Conservation (phyloP, 1,139 yeast genomes). For the Blastobotrys buckinghamii region DNA sequence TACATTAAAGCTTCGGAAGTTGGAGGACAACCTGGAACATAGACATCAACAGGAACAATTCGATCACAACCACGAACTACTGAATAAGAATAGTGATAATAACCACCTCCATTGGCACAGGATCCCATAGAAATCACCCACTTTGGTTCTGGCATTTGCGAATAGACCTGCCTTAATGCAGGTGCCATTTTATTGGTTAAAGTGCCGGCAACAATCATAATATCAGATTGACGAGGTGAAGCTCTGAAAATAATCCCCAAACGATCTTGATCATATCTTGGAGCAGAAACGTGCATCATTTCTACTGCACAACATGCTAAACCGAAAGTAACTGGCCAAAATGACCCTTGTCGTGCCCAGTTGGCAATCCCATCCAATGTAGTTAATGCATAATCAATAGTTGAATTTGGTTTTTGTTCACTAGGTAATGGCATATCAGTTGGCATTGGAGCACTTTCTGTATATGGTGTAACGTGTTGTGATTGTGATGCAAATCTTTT, state of each 20-base stretch:
- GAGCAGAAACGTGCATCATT: slow-evolving; percentile 93
- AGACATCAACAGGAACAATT: slow-evolving; percentile 81
- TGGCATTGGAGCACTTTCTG: slow-evolving; percentile 30
- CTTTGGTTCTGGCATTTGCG: slow-evolving; percentile 52
- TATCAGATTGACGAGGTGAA: slow-evolving; percentile 89
- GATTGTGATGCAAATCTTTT: neutral
- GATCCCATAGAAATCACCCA: slow-evolving; percentile 91
- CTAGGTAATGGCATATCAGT: slow-evolving; percentile 50
- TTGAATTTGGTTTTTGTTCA: slow-evolving; percentile 46
- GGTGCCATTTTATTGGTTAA: slow-evolving; percentile 93
- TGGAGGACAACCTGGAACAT: slow-evolving; percentile 94
- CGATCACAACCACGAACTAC: slow-evolving; percentile 91
- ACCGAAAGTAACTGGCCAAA: slow-evolving; percentile 94
- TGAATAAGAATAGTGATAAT: slow-evolving; percentile 83
- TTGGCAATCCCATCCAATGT: slow-evolving; percentile 77
- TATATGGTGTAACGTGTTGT: neutral
- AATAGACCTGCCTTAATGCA: slow-evolving; percentile 59
- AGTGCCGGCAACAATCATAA: slow-evolving; percentile 91
- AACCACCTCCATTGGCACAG: slow-evolving; percentile 93
- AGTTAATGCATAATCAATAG: slow-evolving; percentile 80
- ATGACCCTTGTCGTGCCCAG: slow-evolving; percentile 90
- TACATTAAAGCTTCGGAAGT: slow-evolving; percentile 88
- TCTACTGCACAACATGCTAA: slow-evolving; percentile 92
- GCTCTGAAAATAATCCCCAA: slow-evolving; percentile 92
- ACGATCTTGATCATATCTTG: slow-evolving; percentile 90